phyloP scores from a whole-genome alignment of 768 basidiomycete genomes.

The Lentinula aciculospora region DNA sequence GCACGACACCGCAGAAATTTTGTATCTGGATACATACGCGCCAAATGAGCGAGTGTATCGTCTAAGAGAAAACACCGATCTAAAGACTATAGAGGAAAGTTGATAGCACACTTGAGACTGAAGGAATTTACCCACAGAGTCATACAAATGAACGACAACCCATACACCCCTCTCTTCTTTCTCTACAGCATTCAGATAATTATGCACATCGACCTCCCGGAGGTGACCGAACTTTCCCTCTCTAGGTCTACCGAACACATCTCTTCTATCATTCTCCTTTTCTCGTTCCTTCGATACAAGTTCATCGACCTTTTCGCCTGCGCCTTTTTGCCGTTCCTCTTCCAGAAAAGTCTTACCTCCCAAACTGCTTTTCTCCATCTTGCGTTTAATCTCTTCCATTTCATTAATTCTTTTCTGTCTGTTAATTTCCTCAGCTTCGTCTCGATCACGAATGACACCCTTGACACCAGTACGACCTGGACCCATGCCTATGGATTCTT shows the following conservation, averaged over 20 bases:
- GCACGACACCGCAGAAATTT: slow-evolving; percentile 86
- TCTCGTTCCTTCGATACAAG: slow-evolving; percentile 39
- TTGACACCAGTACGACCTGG: slow-evolving; percentile 86
- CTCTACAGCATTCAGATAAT: slow-evolving; percentile 73
- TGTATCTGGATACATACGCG: slow-evolving; percentile 61
- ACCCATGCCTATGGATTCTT: slow-evolving; percentile 76
- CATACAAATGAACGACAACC: slow-evolving; percentile 85
- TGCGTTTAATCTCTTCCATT: slow-evolving; percentile 42
- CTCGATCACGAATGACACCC: slow-evolving; percentile 77
- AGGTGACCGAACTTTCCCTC: slow-evolving; percentile 71
- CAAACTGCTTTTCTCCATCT: slow-evolving; percentile 61
- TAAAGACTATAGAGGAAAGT: slow-evolving; percentile 45
- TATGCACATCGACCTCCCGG: slow-evolving; percentile 70
- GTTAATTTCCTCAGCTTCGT: slow-evolving; percentile 57
- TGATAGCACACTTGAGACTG: not conserved
- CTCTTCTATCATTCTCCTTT: slow-evolving; percentile 25
- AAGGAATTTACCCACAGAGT: slow-evolving; percentile 48
- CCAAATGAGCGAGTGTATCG: slow-evolving; percentile 59
- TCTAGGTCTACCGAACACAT: slow-evolving; percentile 41
- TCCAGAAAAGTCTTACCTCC: slow-evolving; percentile 73
- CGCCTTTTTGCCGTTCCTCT: slow-evolving; percentile 57
- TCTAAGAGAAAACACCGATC: slow-evolving; percentile 72
- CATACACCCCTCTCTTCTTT: slow-evolving; percentile 61
- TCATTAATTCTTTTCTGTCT: slow-evolving; percentile 49
- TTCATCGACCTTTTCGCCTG: slow-evolving; percentile 41